Conservation (phyloP, 2,329 filamentous ascomycete species). For the Epichloe elymi region DNA sequence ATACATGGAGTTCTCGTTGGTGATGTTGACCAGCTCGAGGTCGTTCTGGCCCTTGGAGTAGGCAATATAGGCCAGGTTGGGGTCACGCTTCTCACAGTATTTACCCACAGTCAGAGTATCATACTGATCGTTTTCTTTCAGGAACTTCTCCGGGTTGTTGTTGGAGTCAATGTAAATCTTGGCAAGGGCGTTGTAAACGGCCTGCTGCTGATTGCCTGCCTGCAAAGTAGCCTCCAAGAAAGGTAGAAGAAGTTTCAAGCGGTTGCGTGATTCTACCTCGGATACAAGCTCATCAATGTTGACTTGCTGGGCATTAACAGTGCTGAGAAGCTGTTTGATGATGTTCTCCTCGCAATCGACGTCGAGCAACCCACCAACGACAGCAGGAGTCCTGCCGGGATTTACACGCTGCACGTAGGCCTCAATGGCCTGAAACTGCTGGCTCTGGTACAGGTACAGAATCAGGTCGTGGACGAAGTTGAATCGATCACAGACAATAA, state of each 20-base stretch:
- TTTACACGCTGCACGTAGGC: conserved; percentile 97
- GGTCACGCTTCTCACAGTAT: conserved; percentile 98
- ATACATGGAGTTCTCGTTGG: conserved; percentile 99
- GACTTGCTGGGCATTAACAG: conserved; percentile 71
- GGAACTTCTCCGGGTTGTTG: conserved; percentile 93
- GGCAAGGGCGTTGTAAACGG: conserved; percentile 90
- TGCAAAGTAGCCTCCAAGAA: conserved; percentile 90
- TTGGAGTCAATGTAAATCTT: conserved; percentile 99
- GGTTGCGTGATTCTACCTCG: conserved; percentile 92
- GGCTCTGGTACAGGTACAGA: conserved; percentile 94
- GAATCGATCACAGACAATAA: conserved; percentile 98
- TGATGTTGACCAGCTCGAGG: conserved; percentile 90
- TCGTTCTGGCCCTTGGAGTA: conserved; percentile 97
- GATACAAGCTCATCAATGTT: conserved; percentile 88
- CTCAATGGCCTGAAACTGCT: conserved; percentile 98
- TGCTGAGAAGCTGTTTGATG: conserved; percentile 81
- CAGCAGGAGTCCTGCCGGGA: conserved; percentile 76
- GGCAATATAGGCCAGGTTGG: conserved; percentile 86
- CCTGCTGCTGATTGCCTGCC: conserved; percentile 86
- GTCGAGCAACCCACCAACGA: conserved; percentile 85
- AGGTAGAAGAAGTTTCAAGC: conserved; percentile 85
- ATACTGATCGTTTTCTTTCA: conserved; percentile 95
- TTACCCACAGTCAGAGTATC: conserved; percentile 87
- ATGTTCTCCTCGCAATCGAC: conserved; percentile 95
- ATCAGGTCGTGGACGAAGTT: conserved; percentile 97